Evolutionary conservation across 345 rosid genomes (phyloP), one percentile per base, ranked within the genome.

Genomic region (Eucalyptus rudis): DNA sequence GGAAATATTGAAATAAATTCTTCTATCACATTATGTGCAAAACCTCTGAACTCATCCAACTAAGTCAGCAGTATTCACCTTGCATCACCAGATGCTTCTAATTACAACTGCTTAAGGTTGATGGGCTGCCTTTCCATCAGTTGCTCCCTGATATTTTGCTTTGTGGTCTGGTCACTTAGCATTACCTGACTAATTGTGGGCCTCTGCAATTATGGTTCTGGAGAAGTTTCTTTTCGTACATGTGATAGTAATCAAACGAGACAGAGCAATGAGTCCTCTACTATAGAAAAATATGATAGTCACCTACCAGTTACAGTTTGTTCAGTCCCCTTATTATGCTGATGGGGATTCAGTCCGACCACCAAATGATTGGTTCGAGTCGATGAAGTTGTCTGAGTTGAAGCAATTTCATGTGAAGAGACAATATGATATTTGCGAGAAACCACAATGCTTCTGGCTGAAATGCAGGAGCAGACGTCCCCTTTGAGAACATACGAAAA

Each of bases 311-410:
- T 86, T 96, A 87, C 99, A 95, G 91, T 89, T 90, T 86, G 92
- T 95, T 29, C 99, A 95, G 91, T 94, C 97, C 79, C 99, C 99
- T 6, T 98, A 94, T 80, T 96, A 98, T 89, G 93, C 94, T 9
- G 95, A 92, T 33, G 96, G 95, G 95, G 88, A 95, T 98, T 83
- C 97, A 94, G 84, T 91, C 92, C 47, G 92, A 99, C 5, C 98
- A 94, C 90, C 91, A 86, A 59, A 89, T 90, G 89, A 89, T 98
- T 2, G 94, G 94, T 22, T 88, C 0, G 94, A 94, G 89, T 86
- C 96, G 90, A 95, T 94, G 94, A 91, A 90, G 33, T 90, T 95
- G 92, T 96, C 99, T 2, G 97, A 95, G 87, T 79, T 97, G 91
- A 96, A 98, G 94, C 97, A 90, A 79, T 93, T 96, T 89, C 94